Evolutionary conservation across 2,329 filamentous ascomycete genomes (phyloP).

Genomic region (Aspergillus sp.): DNA sequence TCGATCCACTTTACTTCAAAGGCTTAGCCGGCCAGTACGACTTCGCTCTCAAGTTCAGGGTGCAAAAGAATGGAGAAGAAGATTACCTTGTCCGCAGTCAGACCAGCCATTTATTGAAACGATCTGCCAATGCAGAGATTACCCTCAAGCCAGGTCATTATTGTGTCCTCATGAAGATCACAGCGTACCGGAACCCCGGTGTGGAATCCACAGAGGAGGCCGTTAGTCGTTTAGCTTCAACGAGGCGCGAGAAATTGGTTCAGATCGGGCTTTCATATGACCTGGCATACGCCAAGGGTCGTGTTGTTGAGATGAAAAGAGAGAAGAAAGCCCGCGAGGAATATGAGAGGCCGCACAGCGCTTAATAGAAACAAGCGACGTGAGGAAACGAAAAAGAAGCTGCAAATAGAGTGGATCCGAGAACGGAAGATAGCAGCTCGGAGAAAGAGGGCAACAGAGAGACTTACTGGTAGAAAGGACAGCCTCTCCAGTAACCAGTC

Average conservation of each 20-base stretch:
- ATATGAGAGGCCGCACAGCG: slow-evolving; percentile 29
- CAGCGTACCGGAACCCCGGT: slow-evolving; percentile 52
- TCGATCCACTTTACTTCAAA: slow-evolving; percentile 55
- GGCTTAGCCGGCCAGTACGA: slow-evolving; percentile 52
- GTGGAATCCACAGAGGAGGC: slow-evolving; percentile 58
- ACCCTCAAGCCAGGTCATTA: slow-evolving; percentile 69
- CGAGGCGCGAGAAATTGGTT: slow-evolving; percentile 62
- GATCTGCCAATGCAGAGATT: slow-evolving; percentile 71
- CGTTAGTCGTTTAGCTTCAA: slow-evolving; percentile 57
- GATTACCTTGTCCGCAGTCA: slow-evolving; percentile 54
- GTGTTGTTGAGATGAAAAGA: slow-evolving; percentile 32
- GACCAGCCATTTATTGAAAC: slow-evolving; percentile 55
- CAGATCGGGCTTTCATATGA: slow-evolving; percentile 43
- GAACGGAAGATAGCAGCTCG: slow-evolving; percentile 31
- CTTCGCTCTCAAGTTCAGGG: slow-evolving; percentile 52
- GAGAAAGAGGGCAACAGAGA: slow-evolving; percentile 23
- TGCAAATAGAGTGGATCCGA: slow-evolving; percentile 36
- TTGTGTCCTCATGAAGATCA: slow-evolving; percentile 67
- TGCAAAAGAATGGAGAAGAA: slow-evolving; percentile 55
- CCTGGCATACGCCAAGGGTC: slow-evolving; percentile 40
- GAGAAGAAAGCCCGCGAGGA: slow-evolving; percentile 29
- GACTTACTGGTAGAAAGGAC: slow-evolving; percentile 8
- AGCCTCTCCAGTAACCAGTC: background rate
- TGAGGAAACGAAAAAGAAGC: slow-evolving; percentile 32
- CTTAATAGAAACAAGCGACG: slow-evolving; percentile 31